Base-by-base conservation (phyloP, 2,329 filamentous ascomycete genomes). In the Aspergillus transmontanensis region DNA sequence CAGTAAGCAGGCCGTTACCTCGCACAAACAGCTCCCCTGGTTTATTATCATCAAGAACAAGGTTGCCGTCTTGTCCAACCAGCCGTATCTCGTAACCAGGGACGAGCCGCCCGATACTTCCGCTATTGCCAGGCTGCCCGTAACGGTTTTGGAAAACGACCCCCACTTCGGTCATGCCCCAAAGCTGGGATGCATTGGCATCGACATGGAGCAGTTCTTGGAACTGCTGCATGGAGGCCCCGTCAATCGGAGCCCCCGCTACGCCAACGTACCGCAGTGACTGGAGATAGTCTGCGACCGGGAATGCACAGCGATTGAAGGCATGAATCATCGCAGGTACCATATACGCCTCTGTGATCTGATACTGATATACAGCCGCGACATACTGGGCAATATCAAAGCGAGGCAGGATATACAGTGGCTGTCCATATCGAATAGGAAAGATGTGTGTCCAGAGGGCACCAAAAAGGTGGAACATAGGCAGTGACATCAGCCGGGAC, bases 161-260 rank as follows among this genome's bases (percentile, higher is more conserved):
- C 60, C 84, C 84, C 68, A 72, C 78, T 71, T 87, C 85, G 0
- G 84, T 86, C 81, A 86, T 85, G 1, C 85, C 85, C 80, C 82
- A 87, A 43, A 84, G 77, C 63, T 84, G 82, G 11, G 76, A 76
- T 16, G 85, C 76, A 21, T 76, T 74, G 0, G 82, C 81, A 36
- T 78, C 71, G 1, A 67, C 65, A 30, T 78, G 70, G 45, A 86
- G 79, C 26, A 82, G 71, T 6, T 69, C 67, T 39, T 79, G 75
- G 64, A 84, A 75, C 55, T 75, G 70, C n/a, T 74, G 66, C 72
- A 83, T 76, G 16, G 78, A 74, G 0, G 71, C 72, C 2, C 73
- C 75, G 12, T 81, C 79, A 11, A 86, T 76, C 2, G 82, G 78
- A 0, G 84, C 83, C 21, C 84, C 85, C 1, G 84, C 84, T 14